Evolutionary conservation across 2,329 filamentous ascomycete species (phyloP).

Genomic region (Aspergillaceae sp.): DNA sequence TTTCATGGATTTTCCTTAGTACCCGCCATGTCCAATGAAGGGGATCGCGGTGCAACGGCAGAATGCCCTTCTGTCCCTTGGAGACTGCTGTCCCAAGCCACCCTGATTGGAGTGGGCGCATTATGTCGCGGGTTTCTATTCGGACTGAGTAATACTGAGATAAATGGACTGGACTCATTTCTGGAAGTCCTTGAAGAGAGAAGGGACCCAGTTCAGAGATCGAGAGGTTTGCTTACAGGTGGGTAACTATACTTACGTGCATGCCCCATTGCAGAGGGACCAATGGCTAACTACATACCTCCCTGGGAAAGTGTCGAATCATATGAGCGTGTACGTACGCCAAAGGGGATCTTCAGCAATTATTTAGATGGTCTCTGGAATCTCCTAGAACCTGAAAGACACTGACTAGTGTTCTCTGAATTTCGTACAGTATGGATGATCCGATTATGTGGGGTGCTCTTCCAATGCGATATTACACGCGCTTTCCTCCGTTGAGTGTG

Average conservation of each 20-base stretch:
- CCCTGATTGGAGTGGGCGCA: conserved; percentile 64
- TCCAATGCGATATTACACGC: conserved; percentile 63
- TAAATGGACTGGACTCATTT: conserved; percentile 67
- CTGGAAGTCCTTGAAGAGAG: conserved; percentile 66
- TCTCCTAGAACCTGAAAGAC: conserved; percentile 16
- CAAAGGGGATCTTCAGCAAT: conserved; percentile 11
- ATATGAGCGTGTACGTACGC: conserved; percentile 72
- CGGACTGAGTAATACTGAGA: conserved; percentile 64
- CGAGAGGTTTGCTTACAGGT: conserved; percentile 78
- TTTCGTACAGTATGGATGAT: conserved; percentile 66
- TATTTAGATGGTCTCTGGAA: conserved; percentile 9
- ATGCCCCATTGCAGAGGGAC: neutral
- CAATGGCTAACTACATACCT: conserved; percentile 3
- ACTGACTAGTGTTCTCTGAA: conserved; percentile 11
- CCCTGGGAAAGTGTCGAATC: conserved; percentile 63
- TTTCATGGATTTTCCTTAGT: conserved; percentile 15
- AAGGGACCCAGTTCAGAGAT: conserved; percentile 54
- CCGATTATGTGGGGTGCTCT: conserved; percentile 88
- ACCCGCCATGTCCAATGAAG: conserved; percentile 19
- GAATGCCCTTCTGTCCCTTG: conserved; percentile 45
- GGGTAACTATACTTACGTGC: conserved; percentile 16
- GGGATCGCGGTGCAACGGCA: conserved; percentile 35
- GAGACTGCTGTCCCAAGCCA: conserved; percentile 62
- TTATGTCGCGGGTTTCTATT: conserved; percentile 68
- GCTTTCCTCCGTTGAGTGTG: conserved; percentile 56